Conservation (phyloP, 164 flowering plant species). For the Vitis vinifera region DNA sequence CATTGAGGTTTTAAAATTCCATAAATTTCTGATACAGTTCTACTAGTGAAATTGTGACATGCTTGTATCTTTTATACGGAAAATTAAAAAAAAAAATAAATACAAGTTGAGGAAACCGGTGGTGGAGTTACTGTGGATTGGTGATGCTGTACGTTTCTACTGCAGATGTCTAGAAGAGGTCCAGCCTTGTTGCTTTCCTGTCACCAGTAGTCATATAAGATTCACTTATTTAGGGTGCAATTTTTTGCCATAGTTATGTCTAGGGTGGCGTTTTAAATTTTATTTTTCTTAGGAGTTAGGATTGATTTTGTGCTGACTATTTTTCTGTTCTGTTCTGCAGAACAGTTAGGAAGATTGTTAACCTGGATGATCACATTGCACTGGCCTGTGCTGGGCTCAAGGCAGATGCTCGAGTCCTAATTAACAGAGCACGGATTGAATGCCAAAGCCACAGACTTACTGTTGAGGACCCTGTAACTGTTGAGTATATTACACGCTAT, state of each 20-base stretch:
- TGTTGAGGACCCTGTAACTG: conserved; percentile 96
- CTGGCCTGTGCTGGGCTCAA: conserved; percentile 97
- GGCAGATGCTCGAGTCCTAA: conserved; percentile 94
- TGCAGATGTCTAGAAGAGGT: too few relatives aligned
- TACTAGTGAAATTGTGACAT: too few relatives aligned
- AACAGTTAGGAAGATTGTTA: conserved; percentile 84
- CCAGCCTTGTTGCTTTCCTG: too few relatives aligned
- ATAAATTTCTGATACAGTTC: too few relatives aligned
- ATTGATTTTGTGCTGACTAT: background rate
- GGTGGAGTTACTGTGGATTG: too few relatives aligned
- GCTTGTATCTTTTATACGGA: too few relatives aligned
- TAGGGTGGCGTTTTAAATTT: background rate
- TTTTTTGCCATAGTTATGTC: background rate
- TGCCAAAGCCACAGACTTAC: conserved; percentile 97
- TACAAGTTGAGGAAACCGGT: too few relatives aligned
- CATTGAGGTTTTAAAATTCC: too few relatives aligned
- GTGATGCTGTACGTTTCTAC: too few relatives aligned
- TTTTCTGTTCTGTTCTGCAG: conserved; percentile 40
- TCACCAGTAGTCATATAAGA: background rate
- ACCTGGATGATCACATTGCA: conserved; percentile 89
- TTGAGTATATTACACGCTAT: conserved; percentile 93
- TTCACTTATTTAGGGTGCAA: background rate
- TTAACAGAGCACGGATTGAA: conserved; percentile 90
- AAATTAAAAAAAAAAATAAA: too few relatives aligned
- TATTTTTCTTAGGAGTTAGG: background rate